These are phyloP conservation scores for Xylaria sp. DNA, from an alignment of 2,329 filamentous ascomycete genomes.

Conservation along the genomic window DNA sequence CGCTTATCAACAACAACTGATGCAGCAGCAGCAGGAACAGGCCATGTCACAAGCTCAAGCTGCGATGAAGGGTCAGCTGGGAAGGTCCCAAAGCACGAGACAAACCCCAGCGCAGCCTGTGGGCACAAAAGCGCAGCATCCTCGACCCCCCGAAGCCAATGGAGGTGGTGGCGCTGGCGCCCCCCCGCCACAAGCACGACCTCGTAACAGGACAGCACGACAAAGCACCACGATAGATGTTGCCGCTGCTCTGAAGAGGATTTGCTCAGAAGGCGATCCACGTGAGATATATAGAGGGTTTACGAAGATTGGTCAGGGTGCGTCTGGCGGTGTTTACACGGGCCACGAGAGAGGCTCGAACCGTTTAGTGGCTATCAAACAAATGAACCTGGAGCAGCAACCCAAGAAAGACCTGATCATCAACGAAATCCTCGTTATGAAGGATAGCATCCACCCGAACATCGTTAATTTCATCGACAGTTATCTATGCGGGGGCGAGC, in stretches of 20 bases:
- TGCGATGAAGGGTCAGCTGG: conserved; percentile 76
- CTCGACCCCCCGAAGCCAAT: conserved; percentile 48
- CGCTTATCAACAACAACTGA: conserved; percentile 70
- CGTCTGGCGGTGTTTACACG: conserved; percentile 94
- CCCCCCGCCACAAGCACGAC: conserved; percentile 51
- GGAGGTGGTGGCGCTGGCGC: conserved; percentile 45
- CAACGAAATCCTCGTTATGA: conserved; percentile 99
- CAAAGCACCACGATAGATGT: conserved; percentile 87
- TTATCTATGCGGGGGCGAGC: conserved; percentile 86
- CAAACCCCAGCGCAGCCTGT: conserved; percentile 64
- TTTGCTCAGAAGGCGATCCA: conserved; percentile 91
- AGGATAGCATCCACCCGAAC: conserved; percentile 97
- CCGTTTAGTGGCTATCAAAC: conserved; percentile 95
- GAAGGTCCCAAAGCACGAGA: conserved; percentile 79
- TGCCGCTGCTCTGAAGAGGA: conserved; percentile 82
- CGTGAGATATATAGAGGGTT: conserved; percentile 87
- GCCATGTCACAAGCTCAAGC: conserved; percentile 84
- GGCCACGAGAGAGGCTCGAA: conserved; percentile 87
- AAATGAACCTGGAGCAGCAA: conserved; percentile 99
- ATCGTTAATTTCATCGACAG: conserved; percentile 99
- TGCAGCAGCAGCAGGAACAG: conserved; percentile 88
- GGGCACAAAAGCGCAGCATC: conserved; percentile 64
- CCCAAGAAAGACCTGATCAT: conserved; percentile 99
- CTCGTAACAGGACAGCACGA: conserved; percentile 78
- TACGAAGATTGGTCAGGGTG: conserved; percentile 96